Evolutionary conservation across 805 yeast genomes (phyloP), one percentile per base, ranked within the genome.

Genomic region (Zygoascus bituminiphila): DNA sequence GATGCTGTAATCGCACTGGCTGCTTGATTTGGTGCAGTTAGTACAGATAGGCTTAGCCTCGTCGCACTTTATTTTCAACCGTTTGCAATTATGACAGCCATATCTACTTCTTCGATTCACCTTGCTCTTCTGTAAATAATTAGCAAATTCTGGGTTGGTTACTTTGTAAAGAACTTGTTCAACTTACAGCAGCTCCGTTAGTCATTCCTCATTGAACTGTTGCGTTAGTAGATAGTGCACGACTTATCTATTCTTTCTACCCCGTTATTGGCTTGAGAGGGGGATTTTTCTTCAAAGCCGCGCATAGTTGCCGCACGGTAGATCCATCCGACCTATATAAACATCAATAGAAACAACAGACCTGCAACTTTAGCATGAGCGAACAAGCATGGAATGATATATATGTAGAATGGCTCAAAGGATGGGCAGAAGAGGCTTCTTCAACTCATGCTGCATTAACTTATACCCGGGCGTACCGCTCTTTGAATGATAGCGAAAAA

Each of bases 31-130:
- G 1, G 58, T 37, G 59, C 94, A 84, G 49, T 74, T 70, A 0
- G 73, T 56, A 57, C 94, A 84, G 0, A 57, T 51, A 0, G 93
- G 93, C 57, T 79, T 81, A 17, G 46, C 52, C 60, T 84, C 91
- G 55, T 81, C 82, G 58, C 94, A 84, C 62, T 84, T 81, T 35
- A 74, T 51, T 46, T 54, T 55, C 19, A 54, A 50, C n/a, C 21
- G 47, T 56, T 49, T 52, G 57, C 62, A 58, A 37, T 54, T 54
- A 36, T 57, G 61, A 39, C 62, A 58, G 23, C 62, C 62, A 5
- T 50, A 51, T 20, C 62, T 38, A 35, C 61, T 57, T 22, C 62
- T 36, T n/a, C 39, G 39, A 12, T 36, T 36, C 7, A 19, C 21
- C 4, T 36, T 19, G 14, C 17, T 36, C 14, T 14, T 9, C 14